A percentile compares a stretch with the other conserved stretches of the same genome.
Evolutionary conservation across 2,329 filamentous ascomycete genomes (phyloP).

Genomic region (Arthrinium phaeospermum): DNA sequence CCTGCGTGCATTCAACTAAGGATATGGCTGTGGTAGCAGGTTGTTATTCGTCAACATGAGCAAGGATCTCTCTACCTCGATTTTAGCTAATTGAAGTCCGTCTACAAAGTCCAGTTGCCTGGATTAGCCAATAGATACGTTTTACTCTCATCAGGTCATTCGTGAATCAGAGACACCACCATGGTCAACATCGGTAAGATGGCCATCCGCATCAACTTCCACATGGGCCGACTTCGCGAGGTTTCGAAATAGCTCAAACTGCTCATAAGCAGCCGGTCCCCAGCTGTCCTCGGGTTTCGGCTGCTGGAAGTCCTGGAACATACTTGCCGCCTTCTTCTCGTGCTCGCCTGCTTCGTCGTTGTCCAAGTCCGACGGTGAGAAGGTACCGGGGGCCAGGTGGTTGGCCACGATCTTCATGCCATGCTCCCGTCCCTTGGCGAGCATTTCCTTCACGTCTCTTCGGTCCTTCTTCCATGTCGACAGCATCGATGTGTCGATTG

Average conservation of each 20-base stretch:
- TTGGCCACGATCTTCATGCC: constrained; percentile 39
- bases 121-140: background rate
- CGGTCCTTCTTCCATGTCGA: constrained; percentile 42
- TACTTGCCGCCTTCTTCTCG: constrained; percentile 34
- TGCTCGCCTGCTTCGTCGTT: constrained; percentile 30
- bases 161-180: background rate
- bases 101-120: background rate
- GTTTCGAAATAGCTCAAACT: constrained; percentile 31
- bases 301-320: constrained; percentile 39
- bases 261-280: constrained; percentile 35
- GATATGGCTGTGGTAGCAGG: background rate
- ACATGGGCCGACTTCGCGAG: constrained; percentile 30
- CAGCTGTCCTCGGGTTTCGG: constrained; percentile 32
- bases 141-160: background rate
- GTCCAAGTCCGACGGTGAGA: constrained; percentile 26
- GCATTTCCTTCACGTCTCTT: constrained; percentile 38
- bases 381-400: constrained; percentile 30
- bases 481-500: constrained; percentile 25
- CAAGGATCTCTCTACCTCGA: background rate
- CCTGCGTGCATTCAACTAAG: background rate
- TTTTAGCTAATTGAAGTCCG: background rate
- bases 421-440: constrained; percentile 39
- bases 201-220: constrained; percentile 17
- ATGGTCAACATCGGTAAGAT: constrained; percentile 19
- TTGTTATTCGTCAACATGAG: background rate